A percentile compares a stretch with the other conserved stretches of the same genome.
Evolutionary conservation across 768 basidiomycete species (phyloP).

Genomic region (Lentinula lateritia): DNA sequence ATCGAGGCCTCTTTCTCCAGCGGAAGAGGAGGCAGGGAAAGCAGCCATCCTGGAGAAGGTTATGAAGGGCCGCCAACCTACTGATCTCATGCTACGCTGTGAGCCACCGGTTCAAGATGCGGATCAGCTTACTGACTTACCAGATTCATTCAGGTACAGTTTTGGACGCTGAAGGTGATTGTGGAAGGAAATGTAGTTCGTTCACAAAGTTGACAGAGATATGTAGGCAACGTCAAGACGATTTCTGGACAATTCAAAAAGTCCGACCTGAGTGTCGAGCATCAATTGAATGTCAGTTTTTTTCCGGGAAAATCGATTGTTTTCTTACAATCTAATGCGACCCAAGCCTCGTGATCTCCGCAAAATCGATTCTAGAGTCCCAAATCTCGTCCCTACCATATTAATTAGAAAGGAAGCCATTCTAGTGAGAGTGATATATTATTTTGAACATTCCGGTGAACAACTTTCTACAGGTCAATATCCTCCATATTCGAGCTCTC

Average conservation of each 20-base stretch:
- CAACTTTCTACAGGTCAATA: conserved; percentile 60
- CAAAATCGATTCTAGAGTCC: conserved; percentile 92
- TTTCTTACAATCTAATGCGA: conserved; percentile 16
- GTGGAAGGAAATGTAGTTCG: conserved; percentile 11
- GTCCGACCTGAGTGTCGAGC: conserved; percentile 82
- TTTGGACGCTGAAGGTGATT: conserved; percentile 73
- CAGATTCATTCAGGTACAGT: conserved; percentile 60
- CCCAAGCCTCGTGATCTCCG: conserved; percentile 83
- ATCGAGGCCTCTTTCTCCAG: neutral
- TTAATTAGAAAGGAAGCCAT: conserved; percentile 84
- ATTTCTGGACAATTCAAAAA: conserved; percentile 89
- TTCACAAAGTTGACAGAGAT: conserved; percentile 10
- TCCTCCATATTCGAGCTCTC: conserved; percentile 90
- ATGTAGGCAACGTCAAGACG: conserved; percentile 74
- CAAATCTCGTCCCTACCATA: conserved; percentile 93
- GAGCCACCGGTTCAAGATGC: conserved; percentile 28
- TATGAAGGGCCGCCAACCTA: conserved; percentile 82
- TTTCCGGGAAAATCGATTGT: conserved; percentile 11
- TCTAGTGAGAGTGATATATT: conserved; percentile 47
- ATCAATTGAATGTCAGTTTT: conserved; percentile 78
- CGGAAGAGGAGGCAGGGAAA: conserved; percentile 65
- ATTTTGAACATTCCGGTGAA: neutral
- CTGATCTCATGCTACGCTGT: conserved; percentile 91
- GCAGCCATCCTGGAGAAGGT: conserved; percentile 77
- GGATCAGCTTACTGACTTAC: conserved; percentile 8